These are phyloP conservation scores for Lipomyces japonicus DNA, from an alignment of 805 yeast species.

Conservation along the genomic window DNA sequence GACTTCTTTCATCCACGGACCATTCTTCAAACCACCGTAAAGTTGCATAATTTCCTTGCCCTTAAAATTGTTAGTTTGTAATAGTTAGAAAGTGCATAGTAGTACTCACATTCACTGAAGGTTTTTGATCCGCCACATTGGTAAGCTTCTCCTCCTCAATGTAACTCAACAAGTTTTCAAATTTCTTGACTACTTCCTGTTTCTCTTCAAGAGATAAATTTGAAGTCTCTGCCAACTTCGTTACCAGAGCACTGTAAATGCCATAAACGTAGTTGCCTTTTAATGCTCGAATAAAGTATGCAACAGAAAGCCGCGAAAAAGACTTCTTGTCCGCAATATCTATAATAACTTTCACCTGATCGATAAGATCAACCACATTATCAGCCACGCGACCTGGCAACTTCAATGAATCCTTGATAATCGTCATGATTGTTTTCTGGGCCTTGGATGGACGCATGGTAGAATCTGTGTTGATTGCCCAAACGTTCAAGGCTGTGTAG, in stretches of 20 bases:
- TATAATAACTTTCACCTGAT: constrained; percentile 33
- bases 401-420: constrained; percentile 68
- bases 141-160: constrained; percentile 41
- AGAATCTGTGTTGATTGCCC: too few relatives aligned
- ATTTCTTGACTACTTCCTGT: too few relatives aligned
- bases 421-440: too few relatives aligned
- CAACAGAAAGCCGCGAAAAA: too few relatives aligned
- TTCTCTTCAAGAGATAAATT: too few relatives aligned
- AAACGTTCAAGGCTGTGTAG: too few relatives aligned
- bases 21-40: constrained; percentile 58
- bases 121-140: constrained; percentile 51
- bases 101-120: constrained; percentile 55
- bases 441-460: too few relatives aligned
- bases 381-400: constrained; percentile 52
- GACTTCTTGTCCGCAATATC: background rate
- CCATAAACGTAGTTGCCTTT: too few relatives aligned
- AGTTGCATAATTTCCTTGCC: constrained; percentile 59
- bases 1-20: constrained; percentile 75
- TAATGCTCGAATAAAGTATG: too few relatives aligned
- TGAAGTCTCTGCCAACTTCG: too few relatives aligned
- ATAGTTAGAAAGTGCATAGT: background rate
- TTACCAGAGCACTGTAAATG: too few relatives aligned
- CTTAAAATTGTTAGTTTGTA: constrained; percentile 2
- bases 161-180: constrained; percentile 27
- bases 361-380: constrained; percentile 46